Evolutionary conservation across 176 grass and related monocot species (phyloP).

Genomic region (Ananas comosus): DNA sequence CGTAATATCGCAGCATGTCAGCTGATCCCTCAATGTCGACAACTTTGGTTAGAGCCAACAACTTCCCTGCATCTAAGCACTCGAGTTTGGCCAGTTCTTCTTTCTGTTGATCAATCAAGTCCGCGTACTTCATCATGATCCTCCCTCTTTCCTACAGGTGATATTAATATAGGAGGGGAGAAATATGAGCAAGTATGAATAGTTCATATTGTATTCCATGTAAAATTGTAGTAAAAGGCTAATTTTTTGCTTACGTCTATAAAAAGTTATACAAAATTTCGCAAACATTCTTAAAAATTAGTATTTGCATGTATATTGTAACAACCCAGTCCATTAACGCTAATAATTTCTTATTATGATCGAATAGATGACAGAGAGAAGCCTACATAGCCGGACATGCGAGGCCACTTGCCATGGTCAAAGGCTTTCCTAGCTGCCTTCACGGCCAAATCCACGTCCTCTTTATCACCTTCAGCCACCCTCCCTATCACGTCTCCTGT

Average conservation of each 20-base stretch:
- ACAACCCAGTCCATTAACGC: neutral
- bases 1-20: constrained; percentile 11
- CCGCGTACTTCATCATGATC: constrained; percentile 41
- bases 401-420: constrained; percentile 66
- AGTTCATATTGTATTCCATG: neutral
- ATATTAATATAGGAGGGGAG: neutral
- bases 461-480: constrained; percentile 52
- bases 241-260: no score
- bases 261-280: no score
- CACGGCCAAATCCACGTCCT: constrained; percentile 53
- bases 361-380: neutral
- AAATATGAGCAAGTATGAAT: neutral
- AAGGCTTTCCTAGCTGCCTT: constrained; percentile 50
- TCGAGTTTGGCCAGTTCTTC: constrained; percentile 44
- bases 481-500: constrained; percentile 48
- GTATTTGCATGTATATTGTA: no score
- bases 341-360: neutral
- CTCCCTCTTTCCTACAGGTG: constrained; percentile 35
- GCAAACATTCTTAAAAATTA: no score
- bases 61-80: constrained; percentile 58
- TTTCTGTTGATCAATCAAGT: constrained; percentile 38
- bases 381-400: constrained; percentile 56
- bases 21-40: constrained; percentile 12
- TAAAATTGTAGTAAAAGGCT: neutral
- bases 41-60: constrained; percentile 13